phyloP scores from a whole-genome alignment of 225 moss, liverwort and hornwort genomes.

The Asterella californica region DNA sequence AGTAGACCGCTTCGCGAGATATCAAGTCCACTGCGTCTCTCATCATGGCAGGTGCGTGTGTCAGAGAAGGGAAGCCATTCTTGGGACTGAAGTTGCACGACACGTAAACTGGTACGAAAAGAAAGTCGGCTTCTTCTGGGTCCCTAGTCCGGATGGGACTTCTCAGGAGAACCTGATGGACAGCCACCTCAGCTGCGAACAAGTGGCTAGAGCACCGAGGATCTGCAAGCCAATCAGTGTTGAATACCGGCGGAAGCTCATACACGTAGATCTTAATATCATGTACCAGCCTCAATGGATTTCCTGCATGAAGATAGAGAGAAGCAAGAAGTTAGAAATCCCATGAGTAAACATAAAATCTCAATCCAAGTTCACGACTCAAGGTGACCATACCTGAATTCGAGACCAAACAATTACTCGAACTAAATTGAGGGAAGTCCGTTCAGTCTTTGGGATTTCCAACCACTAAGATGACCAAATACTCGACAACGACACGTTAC shows the following conservation, averaged over 20 bases:
- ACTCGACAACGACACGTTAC: no score
- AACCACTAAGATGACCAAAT: no score
- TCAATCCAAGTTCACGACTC: neutral
- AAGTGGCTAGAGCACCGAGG: constrained; percentile 79
- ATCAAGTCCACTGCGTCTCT: constrained; percentile 70
- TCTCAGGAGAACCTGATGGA: constrained; percentile 58
- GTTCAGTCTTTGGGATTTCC: no score
- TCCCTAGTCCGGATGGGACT: constrained; percentile 69
- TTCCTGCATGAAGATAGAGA: constrained; percentile 12
- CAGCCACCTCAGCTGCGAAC: constrained; percentile 88
- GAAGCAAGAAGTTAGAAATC: neutral
- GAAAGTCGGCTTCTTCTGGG: constrained; percentile 75
- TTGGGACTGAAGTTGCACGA: constrained; percentile 83
- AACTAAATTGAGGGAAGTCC: neutral
- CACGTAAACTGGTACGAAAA: constrained; percentile 89
- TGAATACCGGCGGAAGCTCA: constrained; percentile 72
- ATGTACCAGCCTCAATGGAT: constrained; percentile 53
- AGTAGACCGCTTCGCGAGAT: constrained; percentile 65
- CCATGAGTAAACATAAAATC: neutral
- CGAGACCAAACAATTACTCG: neutral
- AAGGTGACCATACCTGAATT: neutral
- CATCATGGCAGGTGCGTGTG: constrained; percentile 56
- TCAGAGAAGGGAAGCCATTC: constrained; percentile 80
- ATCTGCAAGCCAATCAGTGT: constrained; percentile 77
- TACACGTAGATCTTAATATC: constrained; percentile 67